phyloP scores from a whole-genome alignment of 225 moss, liverwort and hornwort genomes.

The Antitrichia curtipendula region DNA sequence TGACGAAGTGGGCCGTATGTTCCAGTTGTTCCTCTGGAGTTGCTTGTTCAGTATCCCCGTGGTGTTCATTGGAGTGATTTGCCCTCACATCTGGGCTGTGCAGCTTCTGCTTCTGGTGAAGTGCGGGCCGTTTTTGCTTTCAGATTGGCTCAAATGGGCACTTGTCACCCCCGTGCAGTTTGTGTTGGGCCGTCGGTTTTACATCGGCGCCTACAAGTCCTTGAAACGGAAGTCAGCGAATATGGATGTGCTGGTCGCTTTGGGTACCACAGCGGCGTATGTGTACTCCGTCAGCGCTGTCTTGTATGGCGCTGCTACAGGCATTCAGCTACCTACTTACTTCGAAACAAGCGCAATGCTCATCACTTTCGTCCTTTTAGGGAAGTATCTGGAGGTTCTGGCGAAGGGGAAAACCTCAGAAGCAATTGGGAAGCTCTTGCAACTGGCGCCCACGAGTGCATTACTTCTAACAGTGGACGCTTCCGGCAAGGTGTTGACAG shows the following conservation, averaged over 20 bases:
- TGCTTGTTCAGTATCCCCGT: slow-evolving; percentile 60
- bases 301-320: slow-evolving; percentile 52
- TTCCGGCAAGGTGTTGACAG: slow-evolving; percentile 35
- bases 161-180: slow-evolving; percentile 92
- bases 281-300: slow-evolving; percentile 70
- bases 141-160: slow-evolving; percentile 84
- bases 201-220: slow-evolving; percentile 76
- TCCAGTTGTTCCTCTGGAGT: slow-evolving; percentile 48
- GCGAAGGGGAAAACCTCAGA: slow-evolving; percentile 95
- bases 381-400: slow-evolving; percentile 83
- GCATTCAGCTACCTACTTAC: slow-evolving; percentile 49
- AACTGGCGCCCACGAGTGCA: slow-evolving; percentile 76
- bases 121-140: slow-evolving; percentile 58
- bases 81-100: slow-evolving; percentile 49
- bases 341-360: slow-evolving; percentile 99
- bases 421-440: slow-evolving; percentile 85
- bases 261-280: slow-evolving; percentile 78
- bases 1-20: slow-evolving; percentile 57
- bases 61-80: slow-evolving; percentile 56
- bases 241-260: slow-evolving; percentile 87
- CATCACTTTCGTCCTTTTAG: slow-evolving; percentile 78
- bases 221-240: slow-evolving; percentile 66
- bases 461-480: slow-evolving; percentile 58
- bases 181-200: slow-evolving; percentile 58
- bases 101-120: slow-evolving; percentile 29